A percentile compares a stretch with the other conserved stretches of the same genome.
These are phyloP conservation scores for Diaporthe amygdali DNA, from an alignment of 2,329 filamentous ascomycete species.

Conservation along the genomic window DNA sequence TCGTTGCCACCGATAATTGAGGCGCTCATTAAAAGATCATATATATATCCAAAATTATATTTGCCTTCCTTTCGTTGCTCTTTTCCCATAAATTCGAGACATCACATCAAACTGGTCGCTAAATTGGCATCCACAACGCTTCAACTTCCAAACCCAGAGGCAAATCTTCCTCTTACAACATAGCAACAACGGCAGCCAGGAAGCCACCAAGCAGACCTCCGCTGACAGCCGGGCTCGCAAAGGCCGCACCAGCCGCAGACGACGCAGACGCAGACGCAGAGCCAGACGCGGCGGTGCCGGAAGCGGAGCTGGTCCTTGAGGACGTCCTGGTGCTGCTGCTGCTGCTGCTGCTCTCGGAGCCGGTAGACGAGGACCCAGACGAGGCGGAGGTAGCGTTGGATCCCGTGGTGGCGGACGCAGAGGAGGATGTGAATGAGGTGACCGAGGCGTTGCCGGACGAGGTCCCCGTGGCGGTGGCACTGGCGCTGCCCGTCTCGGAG, in stretches of 20 bases:
- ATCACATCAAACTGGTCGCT: background rate
- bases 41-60: background rate
- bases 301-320: background rate
- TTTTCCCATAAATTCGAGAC: background rate
- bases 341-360: background rate
- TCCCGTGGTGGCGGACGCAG: background rate
- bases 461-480: conserved; percentile 17
- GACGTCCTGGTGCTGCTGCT: background rate
- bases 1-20: background rate
- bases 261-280: background rate
- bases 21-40: background rate
- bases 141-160: background rate
- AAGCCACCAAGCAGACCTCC: conserved; percentile 12
- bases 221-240: background rate
- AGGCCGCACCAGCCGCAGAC: conserved; percentile 5
- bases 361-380: background rate
- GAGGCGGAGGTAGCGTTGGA: background rate
- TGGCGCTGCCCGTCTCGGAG: conserved; percentile 8
- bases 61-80: background rate
- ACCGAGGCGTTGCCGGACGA: conserved; percentile 2
- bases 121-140: background rate
- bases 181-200: conserved; percentile 13
- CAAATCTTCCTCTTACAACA: background rate
- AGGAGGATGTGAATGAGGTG: conserved; percentile 10
- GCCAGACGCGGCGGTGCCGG: background rate